Conservation (phyloP, 805 yeast genomes). For the Huiozyma naganishii region DNA sequence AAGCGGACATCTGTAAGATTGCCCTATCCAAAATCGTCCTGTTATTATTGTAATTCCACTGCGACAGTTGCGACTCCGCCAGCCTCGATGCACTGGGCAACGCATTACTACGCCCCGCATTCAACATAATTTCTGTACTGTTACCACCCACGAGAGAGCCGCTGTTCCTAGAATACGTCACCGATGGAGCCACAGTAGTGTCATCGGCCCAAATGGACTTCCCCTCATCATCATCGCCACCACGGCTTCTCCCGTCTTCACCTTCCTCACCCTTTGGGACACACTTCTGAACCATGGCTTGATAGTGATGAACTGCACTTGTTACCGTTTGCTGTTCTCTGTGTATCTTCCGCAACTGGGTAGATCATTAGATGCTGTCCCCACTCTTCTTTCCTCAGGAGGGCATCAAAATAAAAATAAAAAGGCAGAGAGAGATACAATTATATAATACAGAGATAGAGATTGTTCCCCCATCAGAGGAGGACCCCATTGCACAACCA, state of each 20-base stretch:
- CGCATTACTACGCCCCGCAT: not conserved
- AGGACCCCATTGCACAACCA: too few relatives aligned
- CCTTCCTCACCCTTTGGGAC: not conserved
- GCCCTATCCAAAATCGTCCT: conserved; percentile 53
- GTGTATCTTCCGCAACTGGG: too few relatives aligned
- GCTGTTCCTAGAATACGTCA: conserved; percentile 3
- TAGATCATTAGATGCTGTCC: too few relatives aligned
- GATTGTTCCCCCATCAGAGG: too few relatives aligned
- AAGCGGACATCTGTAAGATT: conserved; percentile 41
- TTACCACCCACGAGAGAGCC: too few relatives aligned
- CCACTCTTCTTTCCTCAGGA: too few relatives aligned
- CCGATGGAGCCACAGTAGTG: conserved; percentile 4
- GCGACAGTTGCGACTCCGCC: conserved; percentile 40
- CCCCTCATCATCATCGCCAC: not conserved
- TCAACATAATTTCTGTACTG: too few relatives aligned
- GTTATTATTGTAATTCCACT: conserved; percentile 67
- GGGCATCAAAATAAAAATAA: not conserved
- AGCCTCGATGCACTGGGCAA: conserved; percentile 3
- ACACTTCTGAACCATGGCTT: not conserved
- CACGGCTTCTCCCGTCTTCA: not conserved
- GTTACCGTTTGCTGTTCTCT: too few relatives aligned
- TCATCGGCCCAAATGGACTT: conserved; percentile 1
- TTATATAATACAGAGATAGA: too few relatives aligned
- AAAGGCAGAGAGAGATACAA: too few relatives aligned
- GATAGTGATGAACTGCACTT: too few relatives aligned